These are phyloP conservation scores for Fraxinus xanthoxyloides DNA, from an alignment of 305 asterid species.

Conservation along the genomic window DNA sequence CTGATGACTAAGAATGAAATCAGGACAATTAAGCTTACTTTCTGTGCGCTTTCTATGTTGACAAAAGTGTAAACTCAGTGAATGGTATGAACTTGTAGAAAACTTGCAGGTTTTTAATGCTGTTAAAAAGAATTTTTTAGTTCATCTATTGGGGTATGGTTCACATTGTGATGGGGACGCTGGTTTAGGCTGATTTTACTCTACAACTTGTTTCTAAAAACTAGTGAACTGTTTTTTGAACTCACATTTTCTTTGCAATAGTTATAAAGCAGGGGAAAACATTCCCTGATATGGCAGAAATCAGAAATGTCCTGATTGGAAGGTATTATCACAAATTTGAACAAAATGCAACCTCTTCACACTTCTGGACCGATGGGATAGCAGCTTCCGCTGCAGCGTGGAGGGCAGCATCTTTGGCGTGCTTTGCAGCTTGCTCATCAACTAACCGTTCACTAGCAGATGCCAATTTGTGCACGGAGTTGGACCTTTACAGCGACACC, in stretches of 20 bases:
- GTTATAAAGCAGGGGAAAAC: background rate
- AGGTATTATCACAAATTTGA: background rate
- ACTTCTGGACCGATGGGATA: background rate
- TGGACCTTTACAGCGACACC: background rate
- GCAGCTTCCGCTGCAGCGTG: background rate
- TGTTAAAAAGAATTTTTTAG: background rate
- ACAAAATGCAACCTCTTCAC: background rate
- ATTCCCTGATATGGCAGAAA: background rate
- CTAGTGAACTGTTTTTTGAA: background rate
- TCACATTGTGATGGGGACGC: background rate
- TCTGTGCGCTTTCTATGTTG: background rate
- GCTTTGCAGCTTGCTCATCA: background rate
- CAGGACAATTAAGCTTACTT: background rate
- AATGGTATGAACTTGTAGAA: background rate
- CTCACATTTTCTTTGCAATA: background rate
- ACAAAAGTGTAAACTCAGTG: background rate
- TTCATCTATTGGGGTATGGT: background rate
- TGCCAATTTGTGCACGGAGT: background rate
- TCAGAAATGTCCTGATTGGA: background rate
- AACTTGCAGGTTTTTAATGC: background rate
- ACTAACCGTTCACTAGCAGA: background rate
- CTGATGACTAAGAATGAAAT: conserved; percentile 49
- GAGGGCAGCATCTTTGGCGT: background rate
- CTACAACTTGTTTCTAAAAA: background rate
- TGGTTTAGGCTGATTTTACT: background rate